These are phyloP conservation scores for Hemerocallis citrina DNA, from an alignment of 106 monocot species.

Conservation along the genomic window DNA sequence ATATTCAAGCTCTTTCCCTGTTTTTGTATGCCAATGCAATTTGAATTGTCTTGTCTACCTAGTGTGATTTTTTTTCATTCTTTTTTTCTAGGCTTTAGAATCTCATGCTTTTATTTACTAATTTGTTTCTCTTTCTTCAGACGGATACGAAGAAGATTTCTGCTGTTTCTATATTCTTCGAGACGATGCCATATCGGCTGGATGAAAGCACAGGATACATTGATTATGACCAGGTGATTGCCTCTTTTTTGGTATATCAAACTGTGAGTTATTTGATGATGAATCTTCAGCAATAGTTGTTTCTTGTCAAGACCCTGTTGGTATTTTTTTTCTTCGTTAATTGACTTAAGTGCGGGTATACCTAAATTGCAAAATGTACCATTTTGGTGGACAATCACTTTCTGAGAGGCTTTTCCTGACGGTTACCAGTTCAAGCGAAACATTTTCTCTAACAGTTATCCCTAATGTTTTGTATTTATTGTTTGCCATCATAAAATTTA, in stretches of 20 bases:
- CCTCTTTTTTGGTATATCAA: neutral
- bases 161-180: conserved; percentile 96
- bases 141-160: conserved; percentile 99
- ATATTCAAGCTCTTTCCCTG: neutral
- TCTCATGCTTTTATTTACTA: neutral
- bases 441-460: neutral
- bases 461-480: neutral
- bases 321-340: neutral
- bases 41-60: too few relatives aligned
- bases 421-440: neutral
- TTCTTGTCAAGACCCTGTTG: neutral
- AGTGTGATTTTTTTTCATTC: neutral
- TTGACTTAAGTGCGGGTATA: neutral
- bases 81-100: neutral
- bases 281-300: neutral
- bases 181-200: conserved; percentile 97
- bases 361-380: neutral
- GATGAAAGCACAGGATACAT: conserved; percentile 96
- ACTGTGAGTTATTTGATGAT: neutral
- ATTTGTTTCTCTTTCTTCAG: conserved; percentile 36
- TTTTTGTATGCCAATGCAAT: neutral
- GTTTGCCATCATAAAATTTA: neutral
- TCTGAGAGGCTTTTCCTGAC: neutral
- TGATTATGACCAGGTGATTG: conserved; percentile 85
- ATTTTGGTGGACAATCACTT: neutral